Conservation (phyloP, 208 protist genomes). For the Acanthamoeba castellanii region DNA sequence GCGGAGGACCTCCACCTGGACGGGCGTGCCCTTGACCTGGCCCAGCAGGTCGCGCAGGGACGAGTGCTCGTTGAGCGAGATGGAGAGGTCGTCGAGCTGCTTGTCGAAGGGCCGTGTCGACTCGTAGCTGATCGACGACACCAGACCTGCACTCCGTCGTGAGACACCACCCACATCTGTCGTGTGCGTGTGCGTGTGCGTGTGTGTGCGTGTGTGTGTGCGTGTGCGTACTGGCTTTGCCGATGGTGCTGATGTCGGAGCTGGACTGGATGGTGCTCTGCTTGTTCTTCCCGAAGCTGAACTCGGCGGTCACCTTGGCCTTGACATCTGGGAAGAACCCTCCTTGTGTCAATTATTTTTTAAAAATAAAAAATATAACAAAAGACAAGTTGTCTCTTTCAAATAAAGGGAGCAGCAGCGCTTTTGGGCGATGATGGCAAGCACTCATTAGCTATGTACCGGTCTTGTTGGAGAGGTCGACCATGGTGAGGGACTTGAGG, state of each 20-base stretch:
- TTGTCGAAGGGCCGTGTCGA: not conserved
- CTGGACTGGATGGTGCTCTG: not conserved
- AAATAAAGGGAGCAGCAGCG: too few relatives aligned
- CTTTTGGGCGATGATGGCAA: too few relatives aligned
- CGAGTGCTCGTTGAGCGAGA: conserved; percentile 26
- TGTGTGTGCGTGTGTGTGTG: not conserved
- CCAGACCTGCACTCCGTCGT: not conserved
- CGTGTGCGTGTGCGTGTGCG: not conserved
- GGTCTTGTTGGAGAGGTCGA: not conserved
- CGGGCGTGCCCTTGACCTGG: too few relatives aligned
- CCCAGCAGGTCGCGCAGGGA: not conserved
- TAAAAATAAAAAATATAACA: too few relatives aligned
- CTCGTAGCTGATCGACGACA: conserved; percentile 54
- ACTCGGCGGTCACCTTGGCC: not conserved
- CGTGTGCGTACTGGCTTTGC: not conserved
- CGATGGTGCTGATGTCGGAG: not conserved
- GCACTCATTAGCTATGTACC: not conserved
- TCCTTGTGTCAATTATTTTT: too few relatives aligned
- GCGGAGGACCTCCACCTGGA: not conserved
- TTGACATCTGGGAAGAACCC: not conserved
- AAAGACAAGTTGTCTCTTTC: too few relatives aligned
- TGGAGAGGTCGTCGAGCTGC: conserved; percentile 33
- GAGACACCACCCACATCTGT: not conserved
- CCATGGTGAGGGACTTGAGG: conserved; percentile 10
- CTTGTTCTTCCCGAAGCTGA: not conserved